Conservation (phyloP, 176 grass and related monocot species). For the Bolboschoenus planiculmis region DNA sequence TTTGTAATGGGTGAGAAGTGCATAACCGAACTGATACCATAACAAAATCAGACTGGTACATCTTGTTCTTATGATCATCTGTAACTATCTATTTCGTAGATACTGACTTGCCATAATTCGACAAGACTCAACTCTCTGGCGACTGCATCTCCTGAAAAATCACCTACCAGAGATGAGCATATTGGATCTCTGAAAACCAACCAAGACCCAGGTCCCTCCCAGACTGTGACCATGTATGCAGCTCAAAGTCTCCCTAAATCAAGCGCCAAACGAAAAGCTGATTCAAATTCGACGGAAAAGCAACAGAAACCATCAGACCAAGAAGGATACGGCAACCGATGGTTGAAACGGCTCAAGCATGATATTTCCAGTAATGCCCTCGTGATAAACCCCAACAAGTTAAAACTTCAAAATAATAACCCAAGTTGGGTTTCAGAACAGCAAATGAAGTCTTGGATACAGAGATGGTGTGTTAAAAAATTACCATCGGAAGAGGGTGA, state of each 20-base stretch:
- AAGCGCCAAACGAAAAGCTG: not conserved
- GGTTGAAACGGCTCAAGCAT: conserved; percentile 49
- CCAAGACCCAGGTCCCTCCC: not conserved
- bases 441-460: conserved; percentile 43
- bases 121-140: not conserved
- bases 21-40: not conserved
- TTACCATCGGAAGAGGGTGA: not conserved
- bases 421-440: conserved; percentile 13
- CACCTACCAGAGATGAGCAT: not conserved
- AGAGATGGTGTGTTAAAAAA: conserved; percentile 40
- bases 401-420: conserved; percentile 2
- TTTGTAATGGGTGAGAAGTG: too few relatives aligned
- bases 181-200: not conserved
- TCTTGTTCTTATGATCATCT: not conserved
- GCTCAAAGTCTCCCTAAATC: not conserved
- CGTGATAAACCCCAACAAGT: conserved; percentile 29
- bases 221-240: not conserved
- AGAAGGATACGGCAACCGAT: conserved; percentile 26
- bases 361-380: conserved; percentile 5
- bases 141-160: not conserved
- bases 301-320: not conserved
- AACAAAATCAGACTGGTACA: not conserved
- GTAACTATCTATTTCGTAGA: not conserved
- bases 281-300: not conserved
- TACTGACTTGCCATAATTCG: not conserved